Conservation (phyloP, 2,329 filamentous ascomycete genomes). For the Cladophialophora carrionii region DNA sequence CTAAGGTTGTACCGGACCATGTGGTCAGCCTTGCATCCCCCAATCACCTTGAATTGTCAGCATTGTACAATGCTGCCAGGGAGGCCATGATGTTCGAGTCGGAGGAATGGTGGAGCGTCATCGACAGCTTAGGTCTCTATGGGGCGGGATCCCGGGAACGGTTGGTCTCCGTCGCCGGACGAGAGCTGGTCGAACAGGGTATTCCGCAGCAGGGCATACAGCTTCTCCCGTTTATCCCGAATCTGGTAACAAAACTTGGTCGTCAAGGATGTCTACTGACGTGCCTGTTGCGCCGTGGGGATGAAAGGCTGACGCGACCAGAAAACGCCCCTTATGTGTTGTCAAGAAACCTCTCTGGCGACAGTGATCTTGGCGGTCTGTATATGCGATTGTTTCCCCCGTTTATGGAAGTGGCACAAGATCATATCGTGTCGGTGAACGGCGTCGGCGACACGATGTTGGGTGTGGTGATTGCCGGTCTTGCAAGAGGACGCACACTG, state of each 20-base stretch:
- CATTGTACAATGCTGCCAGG: slow-evolving; percentile 75
- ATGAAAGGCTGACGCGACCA: slow-evolving; percentile 66
- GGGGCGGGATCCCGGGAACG: slow-evolving; percentile 70
- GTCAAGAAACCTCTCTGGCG: slow-evolving; percentile 60
- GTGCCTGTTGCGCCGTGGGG: slow-evolving; percentile 67
- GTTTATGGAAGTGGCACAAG: slow-evolving; percentile 61
- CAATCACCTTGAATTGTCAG: slow-evolving; percentile 77
- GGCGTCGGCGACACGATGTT: slow-evolving; percentile 93
- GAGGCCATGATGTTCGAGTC: slow-evolving; percentile 69
- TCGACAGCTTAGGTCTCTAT: slow-evolving; percentile 77
- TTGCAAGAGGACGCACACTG: slow-evolving; percentile 61
- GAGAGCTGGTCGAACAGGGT: slow-evolving; percentile 72
- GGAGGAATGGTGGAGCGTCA: slow-evolving; percentile 74
- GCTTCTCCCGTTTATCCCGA: slow-evolving; percentile 84
- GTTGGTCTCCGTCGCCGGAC: slow-evolving; percentile 69
- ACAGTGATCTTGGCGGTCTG: slow-evolving; percentile 72
- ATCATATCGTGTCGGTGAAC: slow-evolving; percentile 84
- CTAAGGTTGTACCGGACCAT: slow-evolving; percentile 61
- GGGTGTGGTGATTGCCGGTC: slow-evolving; percentile 77
- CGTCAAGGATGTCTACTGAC: slow-evolving; percentile 74
- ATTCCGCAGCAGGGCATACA: slow-evolving; percentile 82
- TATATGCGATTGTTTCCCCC: slow-evolving; percentile 80
- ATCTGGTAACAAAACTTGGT: slow-evolving; percentile 82
- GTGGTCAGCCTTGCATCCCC: slow-evolving; percentile 77
- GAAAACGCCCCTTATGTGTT: slow-evolving; percentile 72